Conservation (phyloP, 345 rosid genomes). For the Sonneratia alba region DNA sequence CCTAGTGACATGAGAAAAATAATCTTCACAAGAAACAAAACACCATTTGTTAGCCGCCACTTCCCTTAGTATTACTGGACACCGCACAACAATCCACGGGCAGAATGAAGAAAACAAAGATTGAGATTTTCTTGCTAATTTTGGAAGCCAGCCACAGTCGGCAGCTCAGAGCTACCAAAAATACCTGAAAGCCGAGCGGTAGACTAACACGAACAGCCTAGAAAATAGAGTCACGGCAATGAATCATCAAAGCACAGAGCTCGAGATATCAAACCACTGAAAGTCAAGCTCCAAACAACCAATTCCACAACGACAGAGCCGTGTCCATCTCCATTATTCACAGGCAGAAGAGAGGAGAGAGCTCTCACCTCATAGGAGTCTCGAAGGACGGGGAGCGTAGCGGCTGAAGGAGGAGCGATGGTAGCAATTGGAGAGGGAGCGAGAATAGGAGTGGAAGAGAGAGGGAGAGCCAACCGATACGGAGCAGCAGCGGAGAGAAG, state of each 20-base stretch:
- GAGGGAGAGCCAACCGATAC: background rate
- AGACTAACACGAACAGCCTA: background rate
- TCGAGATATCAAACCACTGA: background rate
- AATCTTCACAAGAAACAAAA: too few species aligned
- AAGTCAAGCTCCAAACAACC: background rate
- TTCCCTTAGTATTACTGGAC: background rate
- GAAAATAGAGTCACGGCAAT: background rate
- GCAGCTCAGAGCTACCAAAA: background rate
- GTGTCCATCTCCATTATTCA: background rate
- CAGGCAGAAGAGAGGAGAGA: background rate
- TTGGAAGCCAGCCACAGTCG: background rate
- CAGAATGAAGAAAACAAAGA: too few species aligned
- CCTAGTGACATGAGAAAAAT: too few species aligned
- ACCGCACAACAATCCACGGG: background rate
- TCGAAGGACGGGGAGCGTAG: conserved; percentile 1
- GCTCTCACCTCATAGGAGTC: conserved; percentile 5
- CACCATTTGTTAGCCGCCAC: background rate
- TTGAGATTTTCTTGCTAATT: too few species aligned
- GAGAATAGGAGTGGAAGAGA: background rate
- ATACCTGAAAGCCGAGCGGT: background rate
- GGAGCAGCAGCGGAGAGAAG: conserved; percentile 3
- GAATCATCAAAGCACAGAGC: background rate
- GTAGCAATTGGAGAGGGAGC: background rate
- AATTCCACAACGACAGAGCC: background rate
- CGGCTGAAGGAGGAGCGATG: background rate